phyloP scores from a whole-genome alignment of 2,329 filamentous ascomycete species.

The Cytospora piceicola region DNA sequence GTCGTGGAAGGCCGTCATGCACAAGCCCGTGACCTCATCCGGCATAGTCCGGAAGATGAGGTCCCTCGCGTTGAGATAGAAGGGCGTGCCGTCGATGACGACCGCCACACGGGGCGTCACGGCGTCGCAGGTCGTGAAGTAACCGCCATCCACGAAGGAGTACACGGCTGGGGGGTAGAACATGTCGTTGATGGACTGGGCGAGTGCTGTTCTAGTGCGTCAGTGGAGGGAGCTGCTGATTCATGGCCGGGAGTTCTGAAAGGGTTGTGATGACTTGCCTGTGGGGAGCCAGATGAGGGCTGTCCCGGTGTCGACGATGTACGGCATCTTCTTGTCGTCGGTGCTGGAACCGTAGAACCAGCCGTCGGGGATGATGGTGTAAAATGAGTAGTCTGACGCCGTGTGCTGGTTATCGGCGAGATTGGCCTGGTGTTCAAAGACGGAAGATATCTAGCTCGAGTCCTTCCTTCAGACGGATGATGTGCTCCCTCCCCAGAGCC shows the following conservation, averaged over 20 bases:
- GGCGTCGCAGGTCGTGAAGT: slow-evolving; percentile 54
- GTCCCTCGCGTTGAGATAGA: slow-evolving; percentile 53
- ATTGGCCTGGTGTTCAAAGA: slow-evolving; percentile 45
- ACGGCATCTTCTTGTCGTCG: slow-evolving; percentile 50
- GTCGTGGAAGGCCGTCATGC: slow-evolving; percentile 51
- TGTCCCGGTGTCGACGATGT: slow-evolving; percentile 57
- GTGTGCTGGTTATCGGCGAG: slow-evolving; percentile 43
- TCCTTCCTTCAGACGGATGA: not conserved
- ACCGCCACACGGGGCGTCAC: slow-evolving; percentile 51
- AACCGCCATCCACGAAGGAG: slow-evolving; percentile 51
- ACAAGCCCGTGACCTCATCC: slow-evolving; percentile 52
- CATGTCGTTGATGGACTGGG: slow-evolving; percentile 50
- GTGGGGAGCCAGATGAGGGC: slow-evolving; percentile 55
- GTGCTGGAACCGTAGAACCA: slow-evolving; percentile 49
- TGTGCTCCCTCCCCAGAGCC: not conserved
- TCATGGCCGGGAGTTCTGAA: too few relatives aligned
- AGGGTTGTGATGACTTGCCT: slow-evolving; percentile 46
- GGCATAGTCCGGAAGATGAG: slow-evolving; percentile 48
- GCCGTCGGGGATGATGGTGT: slow-evolving; percentile 56
- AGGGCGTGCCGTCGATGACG: slow-evolving; percentile 47
- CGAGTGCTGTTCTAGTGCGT: slow-evolving; percentile 42
- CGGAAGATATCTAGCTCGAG: slow-evolving; percentile 11
- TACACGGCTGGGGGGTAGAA: slow-evolving; percentile 54
- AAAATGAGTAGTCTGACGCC: slow-evolving; percentile 54
- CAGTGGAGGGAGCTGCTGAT: not conserved